Base-by-base conservation (phyloP, 768 basidiomycete species). In the Suillus paluster region DNA sequence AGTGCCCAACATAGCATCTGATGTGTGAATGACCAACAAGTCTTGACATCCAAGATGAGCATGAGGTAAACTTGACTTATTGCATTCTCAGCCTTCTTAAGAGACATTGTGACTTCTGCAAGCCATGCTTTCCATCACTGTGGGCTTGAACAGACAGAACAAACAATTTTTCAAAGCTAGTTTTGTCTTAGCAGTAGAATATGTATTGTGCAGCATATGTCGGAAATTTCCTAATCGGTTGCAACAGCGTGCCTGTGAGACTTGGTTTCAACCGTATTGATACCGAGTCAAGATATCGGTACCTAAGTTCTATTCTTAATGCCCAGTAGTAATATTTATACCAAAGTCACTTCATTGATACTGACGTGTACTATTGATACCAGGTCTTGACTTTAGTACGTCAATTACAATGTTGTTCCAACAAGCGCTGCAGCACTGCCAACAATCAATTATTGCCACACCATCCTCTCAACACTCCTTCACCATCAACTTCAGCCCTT, bases 11-110 rank as follows among this genome's bases (percentile, higher is more conserved):
- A 23, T 1, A 80, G 61, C 77, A 81, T 79, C 55, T 79, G 70
- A 44, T 65, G 77, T 1, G 74, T 79, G 6, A 72, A 78, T 48
- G 79, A 78, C 79, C 78, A 80, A 0, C 71, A 64, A 0, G 78
- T 81, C 2, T 62, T 30, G 3, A 83, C 75, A 62, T 83, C 75
- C 3, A 73, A 69, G 25, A 61, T 42, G 2, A 61, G 52, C 45
- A 45, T 45, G 45, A 45, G 45, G 5, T 11, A 21, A 5, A 45
- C 45, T 45, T 45, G 45, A 45, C 12, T 9, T 1, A 23, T 21
- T 6, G 45, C 6, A 45, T 45, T 45, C 10, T 45, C 45, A 2
- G 12, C 21, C 12, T 45, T 45, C 21, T 45, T 45, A 21, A 45
- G 45, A 23, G 45, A 45, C 6, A 23, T 45, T 14, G 12, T 23